Evolutionary conservation across 371 early-diverging fungal species (phyloP), one percentile per base, ranked within the genome.

Genomic region (Batrachochytrium dendrobatidis): DNA sequence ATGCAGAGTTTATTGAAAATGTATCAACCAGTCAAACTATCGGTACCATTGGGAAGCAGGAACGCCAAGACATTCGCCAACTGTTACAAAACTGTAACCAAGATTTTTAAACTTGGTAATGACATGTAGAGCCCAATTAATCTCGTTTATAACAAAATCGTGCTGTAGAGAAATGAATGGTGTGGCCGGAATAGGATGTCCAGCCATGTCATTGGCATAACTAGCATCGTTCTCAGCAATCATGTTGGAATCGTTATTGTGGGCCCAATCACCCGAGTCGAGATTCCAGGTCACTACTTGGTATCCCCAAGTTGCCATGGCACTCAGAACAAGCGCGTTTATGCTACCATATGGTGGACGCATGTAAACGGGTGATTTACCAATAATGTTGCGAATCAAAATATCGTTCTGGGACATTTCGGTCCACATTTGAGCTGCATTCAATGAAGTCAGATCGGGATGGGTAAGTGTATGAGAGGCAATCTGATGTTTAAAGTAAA

Each of bases 341-440:
- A 80, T 73, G 59, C 82, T 80, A 58, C 86, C 86, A 60, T 76
- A 84, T 22, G 72, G 72, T 56, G 79, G 76, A 17, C 83, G 65
- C 74, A 77, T 71, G 68, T 75, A 80, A 15, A 60, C 64, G 12
- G 80, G 74, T 1, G 70, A 70, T 6, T 71, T 60, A 15, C 81
- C 81, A 7, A 68, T 50, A 2, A 71, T 62, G 55, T 73, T 60
- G 45, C 72, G 71, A 44, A 83, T 74, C 18, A 74, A 74, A 31
- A 68, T 69, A 35, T 72, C 74, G 4, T 68, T 67, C 61, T 67
- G 71, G 12, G 70, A 68, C n/a, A 79, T 59, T 52, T 80, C 74
- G 55, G 73, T 71, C 6, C 76, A 73, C 2, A 80, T 50, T 54
- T 78, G 69, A 25, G 68, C 71, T 44, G 70, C 67, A 1, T 70